These are phyloP conservation scores for Metarhizium brunneum DNA, from an alignment of 2,329 filamentous ascomycete genomes.

Conservation along the genomic window DNA sequence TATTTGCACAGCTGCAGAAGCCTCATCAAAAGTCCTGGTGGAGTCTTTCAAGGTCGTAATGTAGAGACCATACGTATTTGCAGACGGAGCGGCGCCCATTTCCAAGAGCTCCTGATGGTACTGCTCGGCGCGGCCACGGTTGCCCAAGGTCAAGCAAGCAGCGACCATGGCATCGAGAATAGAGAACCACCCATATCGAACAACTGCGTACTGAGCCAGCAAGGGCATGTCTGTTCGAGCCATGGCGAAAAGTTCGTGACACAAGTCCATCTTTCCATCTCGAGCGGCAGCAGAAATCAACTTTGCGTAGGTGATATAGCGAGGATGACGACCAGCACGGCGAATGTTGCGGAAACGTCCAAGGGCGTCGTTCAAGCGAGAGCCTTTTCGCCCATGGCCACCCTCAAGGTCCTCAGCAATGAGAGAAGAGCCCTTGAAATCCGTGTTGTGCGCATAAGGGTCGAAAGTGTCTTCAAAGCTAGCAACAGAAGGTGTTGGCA, in stretches of 20 bases:
- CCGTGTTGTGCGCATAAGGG: constrained; percentile 81
- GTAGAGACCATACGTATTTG: constrained; percentile 96
- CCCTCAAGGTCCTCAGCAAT: constrained; percentile 88
- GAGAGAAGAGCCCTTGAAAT: constrained; percentile 85
- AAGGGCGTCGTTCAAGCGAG: constrained; percentile 71
- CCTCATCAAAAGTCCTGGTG: constrained; percentile 95
- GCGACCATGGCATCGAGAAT: constrained; percentile 96
- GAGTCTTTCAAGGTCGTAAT: constrained; percentile 99
- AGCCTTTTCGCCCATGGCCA: constrained; percentile 60
- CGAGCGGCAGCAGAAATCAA: constrained; percentile 85
- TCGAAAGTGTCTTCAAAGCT: constrained; percentile 77
- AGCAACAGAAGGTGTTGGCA: constrained; percentile 46
- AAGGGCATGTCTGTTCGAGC: constrained; percentile 83
- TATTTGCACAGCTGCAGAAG: constrained; percentile 92
- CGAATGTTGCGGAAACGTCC: constrained; percentile 87
- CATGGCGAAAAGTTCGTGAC: constrained; percentile 81
- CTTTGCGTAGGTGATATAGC: constrained; percentile 96
- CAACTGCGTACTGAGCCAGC: constrained; percentile 72
- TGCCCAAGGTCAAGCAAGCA: constrained; percentile 74
- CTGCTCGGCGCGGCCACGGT: constrained; percentile 70
- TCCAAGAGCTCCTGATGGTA: constrained; percentile 87
- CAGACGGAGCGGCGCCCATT: constrained; percentile 85
- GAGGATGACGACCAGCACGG: constrained; percentile 78
- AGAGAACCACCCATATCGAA: constrained; percentile 91
- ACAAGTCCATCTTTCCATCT: constrained; percentile 70